Conservation (phyloP, 306 rosid genomes). For the Gastrolobium villosum region DNA sequence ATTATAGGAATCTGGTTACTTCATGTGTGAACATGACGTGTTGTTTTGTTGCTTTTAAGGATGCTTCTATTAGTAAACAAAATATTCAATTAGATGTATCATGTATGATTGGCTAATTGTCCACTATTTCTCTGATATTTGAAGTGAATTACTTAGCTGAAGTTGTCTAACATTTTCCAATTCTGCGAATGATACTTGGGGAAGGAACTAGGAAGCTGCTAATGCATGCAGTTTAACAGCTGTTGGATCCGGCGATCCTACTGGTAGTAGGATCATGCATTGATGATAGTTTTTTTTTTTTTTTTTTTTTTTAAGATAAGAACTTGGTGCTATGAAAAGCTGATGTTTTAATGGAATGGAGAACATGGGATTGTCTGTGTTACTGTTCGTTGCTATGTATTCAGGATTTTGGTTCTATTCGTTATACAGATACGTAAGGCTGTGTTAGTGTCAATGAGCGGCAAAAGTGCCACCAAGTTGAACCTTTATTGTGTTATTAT, state of each 20-base stretch:
- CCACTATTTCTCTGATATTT: background rate
- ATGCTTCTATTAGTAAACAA: background rate
- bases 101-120: background rate
- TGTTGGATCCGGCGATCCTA: background rate
- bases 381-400: background rate
- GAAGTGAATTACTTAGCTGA: conserved; percentile 22
- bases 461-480: background rate
- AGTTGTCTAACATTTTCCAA: background rate
- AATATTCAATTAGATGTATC: background rate
- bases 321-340: background rate
- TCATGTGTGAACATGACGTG: background rate
- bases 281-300: background rate
- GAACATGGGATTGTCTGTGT: background rate
- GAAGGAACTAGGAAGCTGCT: background rate
- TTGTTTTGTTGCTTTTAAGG: background rate
- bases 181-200: background rate
- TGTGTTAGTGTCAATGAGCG: background rate
- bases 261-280: background rate
- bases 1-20: background rate
- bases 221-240: background rate
- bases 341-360: conserved; percentile 22
- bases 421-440: background rate
- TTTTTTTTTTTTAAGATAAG: conserved; percentile 15
- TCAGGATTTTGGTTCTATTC: background rate
- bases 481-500: conserved; percentile 9